Evolutionary conservation across 768 basidiomycete genomes (phyloP).

Genomic region (Pluteus cervinus): DNA sequence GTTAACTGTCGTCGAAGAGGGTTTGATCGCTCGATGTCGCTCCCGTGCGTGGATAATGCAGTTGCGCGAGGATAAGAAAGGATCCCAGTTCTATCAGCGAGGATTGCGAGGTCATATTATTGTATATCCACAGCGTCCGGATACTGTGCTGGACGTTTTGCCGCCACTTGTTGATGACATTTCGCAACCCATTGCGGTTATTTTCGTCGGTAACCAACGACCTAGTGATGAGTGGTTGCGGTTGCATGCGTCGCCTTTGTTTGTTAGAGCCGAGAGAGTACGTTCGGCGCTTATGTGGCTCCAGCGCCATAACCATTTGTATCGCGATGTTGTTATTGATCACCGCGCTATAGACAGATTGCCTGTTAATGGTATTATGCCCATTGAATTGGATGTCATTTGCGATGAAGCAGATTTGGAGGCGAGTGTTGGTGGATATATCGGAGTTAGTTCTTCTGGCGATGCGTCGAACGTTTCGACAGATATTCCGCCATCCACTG

Average conservation of each 20-base stretch:
- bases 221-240: constrained; percentile 25
- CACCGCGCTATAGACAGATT: constrained; percentile 13
- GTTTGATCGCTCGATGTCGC: constrained; percentile 30
- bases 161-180: constrained; percentile 31
- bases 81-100: constrained; percentile 16
- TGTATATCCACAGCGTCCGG: constrained; percentile 30
- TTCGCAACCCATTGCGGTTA: constrained; percentile 27
- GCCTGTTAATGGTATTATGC: too few species aligned
- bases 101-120: constrained; percentile 34
- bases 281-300: constrained; percentile 28
- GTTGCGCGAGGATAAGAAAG: constrained; percentile 18
- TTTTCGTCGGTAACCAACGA: constrained; percentile 27
- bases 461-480: too few species aligned
- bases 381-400: too few species aligned
- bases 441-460: too few species aligned
- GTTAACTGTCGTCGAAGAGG: constrained; percentile 30
- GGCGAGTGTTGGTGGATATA: too few species aligned
- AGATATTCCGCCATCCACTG: too few species aligned
- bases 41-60: constrained; percentile 31
- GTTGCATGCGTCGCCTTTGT: constrained; percentile 26
- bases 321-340: constrained; percentile 23
- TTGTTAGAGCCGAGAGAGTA: constrained; percentile 24
- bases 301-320: constrained; percentile 27
- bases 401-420: too few species aligned
- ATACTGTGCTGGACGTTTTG: constrained; percentile 18